phyloP scores from a whole-genome alignment of 352 stramenopile species.

The Phytophthora pluvialis region DNA sequence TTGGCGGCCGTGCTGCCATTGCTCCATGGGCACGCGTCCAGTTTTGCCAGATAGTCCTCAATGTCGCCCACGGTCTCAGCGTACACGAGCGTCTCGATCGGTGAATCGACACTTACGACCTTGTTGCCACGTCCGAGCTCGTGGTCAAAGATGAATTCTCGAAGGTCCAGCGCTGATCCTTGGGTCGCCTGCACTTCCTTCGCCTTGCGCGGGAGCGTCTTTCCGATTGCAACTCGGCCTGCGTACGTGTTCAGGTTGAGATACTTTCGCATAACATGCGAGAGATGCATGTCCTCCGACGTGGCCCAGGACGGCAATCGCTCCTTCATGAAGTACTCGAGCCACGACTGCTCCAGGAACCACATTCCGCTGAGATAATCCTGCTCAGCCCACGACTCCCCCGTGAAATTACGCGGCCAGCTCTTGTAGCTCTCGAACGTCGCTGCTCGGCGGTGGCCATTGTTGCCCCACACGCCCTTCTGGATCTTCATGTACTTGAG shows the following conservation, averaged over 20 bases:
- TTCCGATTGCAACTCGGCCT: conserved; percentile 45
- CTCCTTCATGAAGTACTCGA: conserved; percentile 73
- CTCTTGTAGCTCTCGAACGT: conserved; percentile 58
- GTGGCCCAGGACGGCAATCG: conserved; percentile 56
- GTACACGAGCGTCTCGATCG: conserved; percentile 61
- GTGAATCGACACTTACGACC: conserved; percentile 48
- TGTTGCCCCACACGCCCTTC: conserved; percentile 60
- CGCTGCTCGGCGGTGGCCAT: conserved; percentile 48
- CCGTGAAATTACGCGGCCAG: conserved; percentile 49
- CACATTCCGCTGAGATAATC: conserved; percentile 75
- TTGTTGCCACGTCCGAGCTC: conserved; percentile 68
- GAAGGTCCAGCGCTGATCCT: conserved; percentile 54
- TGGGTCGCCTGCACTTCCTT: conserved; percentile 49
- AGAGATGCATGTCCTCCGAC: conserved; percentile 68
- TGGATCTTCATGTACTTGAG: conserved; percentile 48
- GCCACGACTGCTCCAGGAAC: conserved; percentile 67
- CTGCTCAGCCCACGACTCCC: conserved; percentile 48
- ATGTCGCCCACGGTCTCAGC: conserved; percentile 56
- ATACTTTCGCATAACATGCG: conserved; percentile 70
- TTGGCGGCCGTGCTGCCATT: conserved; percentile 11
- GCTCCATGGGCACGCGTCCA: conserved; percentile 36
- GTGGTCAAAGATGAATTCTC: conserved; percentile 68
- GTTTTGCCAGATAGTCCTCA: conserved; percentile 44
- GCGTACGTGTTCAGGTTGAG: conserved; percentile 72
- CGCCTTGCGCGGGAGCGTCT: conserved; percentile 43